These are phyloP conservation scores for Aspergillus campestris DNA, from an alignment of 495 filamentous ascomycete species.

Conservation along the genomic window DNA sequence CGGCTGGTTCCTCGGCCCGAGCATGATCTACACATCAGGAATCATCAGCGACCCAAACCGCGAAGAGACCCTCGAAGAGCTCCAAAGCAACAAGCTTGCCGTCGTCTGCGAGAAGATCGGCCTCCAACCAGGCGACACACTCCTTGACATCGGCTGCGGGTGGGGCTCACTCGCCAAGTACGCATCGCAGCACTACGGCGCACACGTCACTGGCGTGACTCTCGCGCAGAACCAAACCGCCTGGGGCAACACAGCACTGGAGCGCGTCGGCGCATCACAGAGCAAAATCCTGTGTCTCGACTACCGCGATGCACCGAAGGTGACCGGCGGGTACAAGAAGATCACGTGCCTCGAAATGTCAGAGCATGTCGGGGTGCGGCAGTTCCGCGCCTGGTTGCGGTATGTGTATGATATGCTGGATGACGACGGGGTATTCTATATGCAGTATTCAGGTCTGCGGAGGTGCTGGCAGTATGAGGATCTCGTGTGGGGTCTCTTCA, in stretches of 20 bases:
- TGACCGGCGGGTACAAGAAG: conserved; percentile 55
- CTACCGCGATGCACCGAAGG: conserved; percentile 69
- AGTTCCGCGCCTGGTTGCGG: conserved; percentile 57
- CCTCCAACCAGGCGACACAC: conserved; percentile 57
- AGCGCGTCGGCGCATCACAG: conserved; percentile 47
- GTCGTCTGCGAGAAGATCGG: conserved; percentile 81
- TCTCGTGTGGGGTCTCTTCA: conserved; percentile 78
- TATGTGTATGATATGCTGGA: conserved; percentile 81
- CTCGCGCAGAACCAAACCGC: conserved; percentile 77
- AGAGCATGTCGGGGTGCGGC: conserved; percentile 78
- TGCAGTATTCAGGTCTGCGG: conserved; percentile 76
- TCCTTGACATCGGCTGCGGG: conserved; percentile 81
- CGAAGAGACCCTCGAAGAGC: conserved; percentile 73
- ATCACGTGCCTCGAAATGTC: conserved; percentile 88
- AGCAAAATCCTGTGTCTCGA: conserved; percentile 54
- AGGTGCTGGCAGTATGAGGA: conserved; percentile 87
- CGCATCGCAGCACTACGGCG: conserved; percentile 70
- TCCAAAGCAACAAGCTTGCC: conserved; percentile 84
- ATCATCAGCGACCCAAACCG: conserved; percentile 66
- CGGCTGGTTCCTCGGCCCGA: conserved; percentile 80
- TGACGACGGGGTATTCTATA: conserved; percentile 75
- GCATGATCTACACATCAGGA: conserved; percentile 86
- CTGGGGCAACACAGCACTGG: conserved; percentile 56
- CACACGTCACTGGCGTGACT: conserved; percentile 69
- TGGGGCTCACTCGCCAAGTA: conserved; percentile 82